Evolutionary conservation across 345 rosid genomes (phyloP), one percentile per base, ranked within the genome.

Genomic region (Ceriops tagal): DNA sequence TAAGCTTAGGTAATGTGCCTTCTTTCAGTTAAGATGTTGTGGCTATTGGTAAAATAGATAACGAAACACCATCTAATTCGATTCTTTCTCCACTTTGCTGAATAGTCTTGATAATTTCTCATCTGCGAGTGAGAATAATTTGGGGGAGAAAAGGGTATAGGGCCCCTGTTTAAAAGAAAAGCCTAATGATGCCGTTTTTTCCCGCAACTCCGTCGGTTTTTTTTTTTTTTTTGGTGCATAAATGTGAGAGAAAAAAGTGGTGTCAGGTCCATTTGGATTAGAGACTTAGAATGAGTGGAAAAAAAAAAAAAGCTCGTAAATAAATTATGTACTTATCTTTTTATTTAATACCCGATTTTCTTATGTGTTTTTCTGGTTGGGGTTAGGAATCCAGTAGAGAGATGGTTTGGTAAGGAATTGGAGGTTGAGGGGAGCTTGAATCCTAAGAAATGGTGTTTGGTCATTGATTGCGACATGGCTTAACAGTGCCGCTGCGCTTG

Each of bases 41-140:
- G 47, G 76, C 73, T 77, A 81, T 75, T 75, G 96, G 90, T 81
- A 62, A 62, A 75, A 52, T 73, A 69, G 92, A 85, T 75, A 80
- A 73, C 71, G 92, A 87, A 82, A 71, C 76, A 21, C 65, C 71
- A 84, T 80, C 89, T 77, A 69, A 78, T 67, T 0, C 60, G 35
- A 9, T 37, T 31, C 59, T 53, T 73, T 74, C 34, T 46, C 22
- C 20, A 19, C 34, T 19, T 2, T 19, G 27, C 22, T 19, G 22
- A 39, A 52, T 52, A 27, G 24, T 34, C 32, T 53, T 52, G 27
- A 8, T 8, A 16, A 21, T 58, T 68, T 43, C 39, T 58, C 19
- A 27, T 58, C 10, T 6, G 11, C 11, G 60, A 62, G 20, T 4
- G 60, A 20, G 26, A 22, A 11, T 37, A 34, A 28, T 20, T 43